Base-by-base conservation (phyloP, 108 stramenopile genomes). In the Cyclostephanos invisitatus region DNA sequence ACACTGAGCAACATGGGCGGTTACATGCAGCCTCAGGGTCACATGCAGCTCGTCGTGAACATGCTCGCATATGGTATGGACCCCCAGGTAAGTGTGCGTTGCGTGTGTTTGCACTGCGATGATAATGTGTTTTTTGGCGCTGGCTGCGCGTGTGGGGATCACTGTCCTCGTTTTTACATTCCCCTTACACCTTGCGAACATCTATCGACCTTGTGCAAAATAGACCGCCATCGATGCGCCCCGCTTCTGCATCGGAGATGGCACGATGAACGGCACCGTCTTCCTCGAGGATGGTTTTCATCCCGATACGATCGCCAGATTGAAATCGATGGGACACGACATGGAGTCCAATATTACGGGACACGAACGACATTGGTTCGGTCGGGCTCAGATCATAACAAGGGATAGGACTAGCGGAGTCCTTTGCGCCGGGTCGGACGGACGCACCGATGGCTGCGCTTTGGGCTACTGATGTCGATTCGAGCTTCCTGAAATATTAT, bases 21-120 rank as follows among this genome's bases (percentile, higher is more conserved):
- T 14, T 96, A 94, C 79, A 98, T 98, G 97, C 98, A 99, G 78
- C 96, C 98, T 0, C 97, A 97, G 76, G 97, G 97, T 14, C 98
- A 99, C 74, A 50, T 98, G 71, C 97, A 98, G 73, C 68, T 98
- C n/a, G 88, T 96, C 6, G 72, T 89, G 18, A 80, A 85, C 54
- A 75, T 97, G 68, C 73, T 98, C 21, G 83, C 92, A 29, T 73
- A 82, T 61, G 86, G 87, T 32, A 46, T 93, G 44, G 89, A 93
- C 77, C 89, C 92, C 11, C 92, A 93, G 83, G 77, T 78, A n/a
- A n/a, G n/a, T n/a, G n/a, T n/a, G n/a, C n/a, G n/a, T n/a, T n/a
- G 35, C 56, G 54, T 55, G n/a, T 44, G 47, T 49, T 17, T 18
- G 7, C 14, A 32, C 50, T 0, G 40, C 18, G 27, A 62, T 53